A percentile compares a stretch with the other conserved stretches of the same genome.
Conservation (phyloP, 2,329 filamentous ascomycete genomes). For the Lasiodiplodia sp. region DNA sequence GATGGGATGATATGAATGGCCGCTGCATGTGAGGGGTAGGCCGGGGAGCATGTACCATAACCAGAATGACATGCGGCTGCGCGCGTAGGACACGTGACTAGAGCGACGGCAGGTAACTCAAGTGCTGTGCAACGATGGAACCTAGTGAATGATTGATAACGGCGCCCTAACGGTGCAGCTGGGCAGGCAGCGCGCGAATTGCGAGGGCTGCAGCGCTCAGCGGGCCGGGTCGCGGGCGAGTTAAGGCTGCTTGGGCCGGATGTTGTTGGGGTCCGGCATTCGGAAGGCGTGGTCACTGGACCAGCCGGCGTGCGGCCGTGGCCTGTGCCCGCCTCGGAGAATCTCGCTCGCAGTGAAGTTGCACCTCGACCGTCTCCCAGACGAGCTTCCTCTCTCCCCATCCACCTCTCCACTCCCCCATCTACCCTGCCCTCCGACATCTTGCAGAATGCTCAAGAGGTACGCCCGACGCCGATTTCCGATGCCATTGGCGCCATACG, state of each 20-base stretch:
- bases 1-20: constrained; percentile 1
- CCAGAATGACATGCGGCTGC: constrained; percentile 24
- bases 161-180: not conserved
- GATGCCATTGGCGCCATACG: constrained; percentile 49
- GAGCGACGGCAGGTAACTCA: not conserved
- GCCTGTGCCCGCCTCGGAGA: constrained; percentile 27
- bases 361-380: constrained; percentile 28
- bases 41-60: constrained; percentile 16
- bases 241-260: not conserved
- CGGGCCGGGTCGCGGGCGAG: constrained; percentile 11
- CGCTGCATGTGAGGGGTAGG: constrained; percentile 6
- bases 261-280: constrained; percentile 24
- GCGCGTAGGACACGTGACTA: constrained; percentile 1
- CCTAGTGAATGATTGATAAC: not conserved
- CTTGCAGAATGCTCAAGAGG: constrained; percentile 69
- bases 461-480: constrained; percentile 46
- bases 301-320: not conserved
- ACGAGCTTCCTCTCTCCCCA: constrained; percentile 34
- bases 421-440: constrained; percentile 51
- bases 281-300: constrained; percentile 21
- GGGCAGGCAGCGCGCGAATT: not conserved
- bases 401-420: constrained; percentile 40
- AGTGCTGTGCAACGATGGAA: not conserved
- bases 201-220: not conserved
- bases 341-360: constrained; percentile 28